A percentile compares a stretch with the other conserved stretches of the same genome.
Evolutionary conservation across 257 asterid genomes (phyloP).

Genomic region (Solanum gandarillasii): DNA sequence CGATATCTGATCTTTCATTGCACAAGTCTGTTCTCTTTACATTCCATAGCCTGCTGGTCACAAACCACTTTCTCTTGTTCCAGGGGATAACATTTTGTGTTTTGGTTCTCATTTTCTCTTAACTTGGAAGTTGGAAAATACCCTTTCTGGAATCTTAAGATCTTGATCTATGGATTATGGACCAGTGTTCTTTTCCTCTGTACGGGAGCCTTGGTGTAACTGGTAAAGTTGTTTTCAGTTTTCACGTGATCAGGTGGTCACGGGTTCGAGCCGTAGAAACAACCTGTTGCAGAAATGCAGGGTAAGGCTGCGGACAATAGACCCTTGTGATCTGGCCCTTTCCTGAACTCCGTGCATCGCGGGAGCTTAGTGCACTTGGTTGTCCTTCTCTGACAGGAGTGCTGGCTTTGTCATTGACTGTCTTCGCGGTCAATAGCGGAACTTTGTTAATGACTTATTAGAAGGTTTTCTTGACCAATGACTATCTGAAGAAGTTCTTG

Average conservation of each 20-base stretch:
- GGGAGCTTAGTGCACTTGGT: not conserved
- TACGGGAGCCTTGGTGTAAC: not conserved
- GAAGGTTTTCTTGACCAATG: not conserved
- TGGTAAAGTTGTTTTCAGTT: not conserved
- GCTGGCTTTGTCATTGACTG: not conserved
- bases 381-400: not conserved
- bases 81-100: not conserved
- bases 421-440: not conserved
- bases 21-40: not conserved
- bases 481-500: not conserved
- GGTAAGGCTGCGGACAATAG: not conserved
- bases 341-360: accelerated
- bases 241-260: not conserved
- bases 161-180: not conserved
- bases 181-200: not conserved
- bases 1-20: not conserved
- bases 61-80: not conserved
- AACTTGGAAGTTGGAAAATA: not conserved
- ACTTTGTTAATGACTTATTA: not conserved
- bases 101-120: not conserved
- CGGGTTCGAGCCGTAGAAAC: not conserved
- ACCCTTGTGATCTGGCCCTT: not conserved
- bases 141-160: not conserved
- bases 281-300: not conserved
- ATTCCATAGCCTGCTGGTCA: not conserved